Evolutionary conservation across 108 stramenopile genomes (phyloP), one percentile per base, ranked within the genome.

Genomic region (Cyclotella cryptica): DNA sequence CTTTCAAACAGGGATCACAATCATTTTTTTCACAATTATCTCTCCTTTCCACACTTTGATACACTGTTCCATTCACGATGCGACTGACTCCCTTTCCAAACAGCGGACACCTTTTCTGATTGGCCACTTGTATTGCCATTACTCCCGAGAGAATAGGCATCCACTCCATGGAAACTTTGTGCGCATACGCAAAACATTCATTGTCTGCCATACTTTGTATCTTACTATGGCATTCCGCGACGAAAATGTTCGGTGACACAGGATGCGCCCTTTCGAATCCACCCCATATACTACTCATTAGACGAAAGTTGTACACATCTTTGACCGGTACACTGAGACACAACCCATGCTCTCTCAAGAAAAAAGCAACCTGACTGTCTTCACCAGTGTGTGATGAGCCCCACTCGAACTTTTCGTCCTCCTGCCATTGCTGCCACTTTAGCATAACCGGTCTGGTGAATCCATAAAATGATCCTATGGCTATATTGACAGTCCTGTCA

Each of bases 1-100:
- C 55, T 43, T 57, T 71, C 19, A 71, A 71, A 42, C 70, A 71
- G 18, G 55, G 70, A 58, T 71, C 70, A 71, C 70, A 61, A 71
- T 57, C 43, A 55, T 30, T 21, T 41, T 58, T 40, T 69, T 49
- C 52, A 58, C 43, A 55, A 21, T 15, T 39, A 13, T 22, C 10
- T 43, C 6, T 58, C 43, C 21, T 58, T 19, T 55, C 55, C 22
- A 27, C 52, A 15, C 21, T 44, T 24, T 71, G 70, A 57, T 58
- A 71, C 17, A 71, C 41, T 17, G 49, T 58, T 5, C 70, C 70
- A 41, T 71, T 71, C 39, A 58, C 70, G 42, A 71, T 58, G n/a
- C 70, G 53, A 58, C 55, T 71, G 14, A 49, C 55, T 43, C 53
- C 40, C 41, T 41, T 71, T 22, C 52, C 70, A 58, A 71, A 27